Evolutionary conservation across 371 early-diverging fungal species (phyloP).

Genomic region (Sporodiniella umbellata): DNA sequence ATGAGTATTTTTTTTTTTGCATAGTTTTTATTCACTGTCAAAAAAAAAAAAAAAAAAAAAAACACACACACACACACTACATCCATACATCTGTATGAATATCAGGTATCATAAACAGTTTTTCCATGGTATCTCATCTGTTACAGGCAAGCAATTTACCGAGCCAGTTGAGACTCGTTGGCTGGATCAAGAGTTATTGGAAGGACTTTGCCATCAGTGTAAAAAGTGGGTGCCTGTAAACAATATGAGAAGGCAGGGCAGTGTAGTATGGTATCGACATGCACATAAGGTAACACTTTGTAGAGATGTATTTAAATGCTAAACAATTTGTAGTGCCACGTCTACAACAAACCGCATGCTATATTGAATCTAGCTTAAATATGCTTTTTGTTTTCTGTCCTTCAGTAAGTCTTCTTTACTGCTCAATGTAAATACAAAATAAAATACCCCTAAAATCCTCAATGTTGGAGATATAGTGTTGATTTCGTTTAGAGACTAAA

Average conservation of each 20-base stretch:
- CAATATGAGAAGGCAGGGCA: constrained; percentile 74
- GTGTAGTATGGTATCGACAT: constrained; percentile 87
- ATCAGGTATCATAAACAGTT: constrained; percentile 92
- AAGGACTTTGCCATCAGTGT: constrained; percentile 90
- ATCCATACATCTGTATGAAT: too few relatives aligned
- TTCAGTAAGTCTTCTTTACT: too few relatives aligned
- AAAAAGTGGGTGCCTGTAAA: constrained; percentile 81
- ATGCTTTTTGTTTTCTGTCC: not conserved
- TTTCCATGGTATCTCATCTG: constrained; percentile 88
- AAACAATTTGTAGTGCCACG: constrained; percentile 65
- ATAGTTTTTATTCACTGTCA: too few relatives aligned
- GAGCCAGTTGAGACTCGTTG: constrained; percentile 74
- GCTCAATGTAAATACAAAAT: not conserved
- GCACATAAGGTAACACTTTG: constrained; percentile 70
- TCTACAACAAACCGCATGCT: constrained; percentile 85
- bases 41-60: too few relatives aligned
- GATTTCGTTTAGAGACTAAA: too few relatives aligned
- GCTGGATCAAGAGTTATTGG: constrained; percentile 64
- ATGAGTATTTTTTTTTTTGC: not conserved
- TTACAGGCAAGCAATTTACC: constrained; percentile 78
- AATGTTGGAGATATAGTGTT: too few relatives aligned
- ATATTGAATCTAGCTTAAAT: too few relatives aligned
- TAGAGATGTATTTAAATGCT: not conserved
- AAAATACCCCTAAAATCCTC: too few relatives aligned
- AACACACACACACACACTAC: too few relatives aligned